Conservation (phyloP, 495 filamentous ascomycete species). For the Neurospora sp. region DNA sequence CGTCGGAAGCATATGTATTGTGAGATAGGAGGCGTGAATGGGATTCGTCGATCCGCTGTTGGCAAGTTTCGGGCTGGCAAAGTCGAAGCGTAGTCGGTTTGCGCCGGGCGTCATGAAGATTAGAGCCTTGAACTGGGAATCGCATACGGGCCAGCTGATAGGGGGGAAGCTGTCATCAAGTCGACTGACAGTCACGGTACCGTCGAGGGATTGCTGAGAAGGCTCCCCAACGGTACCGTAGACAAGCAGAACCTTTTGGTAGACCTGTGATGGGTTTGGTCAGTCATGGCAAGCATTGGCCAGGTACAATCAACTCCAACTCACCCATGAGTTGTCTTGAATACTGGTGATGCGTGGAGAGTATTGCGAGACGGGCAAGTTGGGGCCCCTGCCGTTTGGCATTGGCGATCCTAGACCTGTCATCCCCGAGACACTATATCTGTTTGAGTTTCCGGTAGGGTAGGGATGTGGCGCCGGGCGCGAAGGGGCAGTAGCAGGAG, state of each 20-base stretch:
- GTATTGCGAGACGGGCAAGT: conserved; percentile 58
- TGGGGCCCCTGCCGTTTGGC: conserved; percentile 40
- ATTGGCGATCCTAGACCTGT: conserved; percentile 45
- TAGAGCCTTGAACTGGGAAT: conserved; percentile 81
- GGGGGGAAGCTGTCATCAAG: conserved; percentile 77
- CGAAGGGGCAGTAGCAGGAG: conserved; percentile 17
- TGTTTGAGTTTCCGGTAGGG: conserved; percentile 22
- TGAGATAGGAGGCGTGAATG: conserved; percentile 67
- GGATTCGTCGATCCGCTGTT: conserved; percentile 57
- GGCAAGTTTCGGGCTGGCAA: conserved; percentile 67
- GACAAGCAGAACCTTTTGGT: conserved; percentile 79
- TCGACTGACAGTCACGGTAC: conserved; percentile 66
- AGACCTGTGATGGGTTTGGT: conserved; percentile 45
- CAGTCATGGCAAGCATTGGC: not conserved
- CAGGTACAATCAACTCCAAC: conserved; percentile 12
- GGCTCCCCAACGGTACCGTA: conserved; percentile 72
- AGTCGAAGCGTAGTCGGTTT: conserved; percentile 79
- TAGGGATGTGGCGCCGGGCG: conserved; percentile 35
- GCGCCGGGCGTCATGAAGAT: conserved; percentile 80
- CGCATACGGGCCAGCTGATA: conserved; percentile 71
- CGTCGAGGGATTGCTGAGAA: conserved; percentile 60
- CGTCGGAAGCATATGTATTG: conserved; percentile 74
- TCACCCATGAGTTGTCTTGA: conserved; percentile 73
- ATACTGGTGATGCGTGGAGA: conserved; percentile 69
- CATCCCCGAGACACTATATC: conserved; percentile 43